Base-by-base conservation (phyloP, 2,329 filamentous ascomycete species). In the Sporothrix pseudoabietina region DNA sequence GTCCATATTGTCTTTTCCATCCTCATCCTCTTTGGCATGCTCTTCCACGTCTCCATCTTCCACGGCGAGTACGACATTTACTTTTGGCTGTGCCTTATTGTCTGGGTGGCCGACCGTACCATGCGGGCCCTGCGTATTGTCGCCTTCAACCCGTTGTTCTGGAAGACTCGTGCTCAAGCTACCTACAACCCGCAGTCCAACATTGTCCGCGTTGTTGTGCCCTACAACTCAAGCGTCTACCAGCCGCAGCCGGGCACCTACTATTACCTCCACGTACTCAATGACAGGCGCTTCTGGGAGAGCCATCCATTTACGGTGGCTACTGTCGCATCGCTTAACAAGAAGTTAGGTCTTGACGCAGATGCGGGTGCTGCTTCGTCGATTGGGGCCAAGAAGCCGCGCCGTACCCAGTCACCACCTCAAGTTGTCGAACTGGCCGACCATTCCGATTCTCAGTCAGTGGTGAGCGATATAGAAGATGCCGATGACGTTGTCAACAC, bases 261-360 rank as follows among this genome's bases (percentile, higher is more conserved):
- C 74, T 86, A 84, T 75, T 86, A 85, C 73, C 75, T 86, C 0
- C 82, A 83, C 55, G 78, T 84, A 2, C 80, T 86, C 8, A 79
- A 82, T 72, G 81, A 80, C 39, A 69, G 76, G 16, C 78, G 80
- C 1, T 81, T 81, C 71, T 86, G 85, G 85, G 84, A 87, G 72
- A 85, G 83, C 73, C 85, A 87, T 49, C 85, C 85, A 0, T 87
- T 87, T 63, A 86, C 85, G 0, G 82, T 86, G 19, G 84, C 84
- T 0, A 72, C 74, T 3, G 73, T 75, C 12, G 22, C 55, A 3
- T 32, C 73, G 4, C 69, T 63, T 22, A 63, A 69, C 30, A 72
- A 63, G 30, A 44, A 69, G 49, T 9, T 22, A n/a, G 39, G 39
- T 12, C 61, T 55, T 19, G n/a, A 35, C n/a, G 49, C 10, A 2